A percentile compares a stretch with the other conserved stretches of the same genome.
phyloP scores from a whole-genome alignment of 345 rosid genomes.

The Eucalyptus curtisii region DNA sequence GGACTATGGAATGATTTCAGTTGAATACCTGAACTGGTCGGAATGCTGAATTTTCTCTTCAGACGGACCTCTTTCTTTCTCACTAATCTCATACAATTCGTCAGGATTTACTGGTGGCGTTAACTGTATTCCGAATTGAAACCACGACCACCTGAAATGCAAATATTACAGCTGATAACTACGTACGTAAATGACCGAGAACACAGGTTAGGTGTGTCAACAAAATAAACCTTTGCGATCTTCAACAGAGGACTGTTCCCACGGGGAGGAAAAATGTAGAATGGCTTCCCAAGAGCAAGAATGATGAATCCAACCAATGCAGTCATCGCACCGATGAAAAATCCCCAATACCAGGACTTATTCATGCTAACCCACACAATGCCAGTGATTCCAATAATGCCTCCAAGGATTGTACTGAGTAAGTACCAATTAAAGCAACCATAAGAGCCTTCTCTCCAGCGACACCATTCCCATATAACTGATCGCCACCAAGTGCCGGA shows the following conservation, averaged over 20 bases:
- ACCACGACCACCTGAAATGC: neutral
- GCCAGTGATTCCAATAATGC: neutral
- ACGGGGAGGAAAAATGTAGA: neutral
- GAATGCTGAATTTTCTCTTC: neutral
- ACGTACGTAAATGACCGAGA: neutral
- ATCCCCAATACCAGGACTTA: neutral
- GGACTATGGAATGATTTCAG: neutral
- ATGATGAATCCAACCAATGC: neutral
- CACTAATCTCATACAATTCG: neutral
- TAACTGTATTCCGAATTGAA: neutral
- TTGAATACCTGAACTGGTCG: neutral
- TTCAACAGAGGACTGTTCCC: neutral
- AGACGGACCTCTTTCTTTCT: neutral
- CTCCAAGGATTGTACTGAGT: neutral
- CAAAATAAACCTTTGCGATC: neutral
- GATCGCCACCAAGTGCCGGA: neutral
- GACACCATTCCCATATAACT: neutral
- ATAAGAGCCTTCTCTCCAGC: neutral
- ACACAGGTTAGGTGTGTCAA: neutral
- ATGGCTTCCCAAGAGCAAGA: neutral
- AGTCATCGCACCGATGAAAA: neutral
- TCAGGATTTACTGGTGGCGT: neutral
- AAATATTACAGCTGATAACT: neutral
- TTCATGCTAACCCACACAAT: conserved; percentile 6
- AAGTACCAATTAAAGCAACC: conserved; percentile 1